Base-by-base conservation (phyloP, 2,329 filamentous ascomycete genomes). In the Akanthomyces uredinophilus region DNA sequence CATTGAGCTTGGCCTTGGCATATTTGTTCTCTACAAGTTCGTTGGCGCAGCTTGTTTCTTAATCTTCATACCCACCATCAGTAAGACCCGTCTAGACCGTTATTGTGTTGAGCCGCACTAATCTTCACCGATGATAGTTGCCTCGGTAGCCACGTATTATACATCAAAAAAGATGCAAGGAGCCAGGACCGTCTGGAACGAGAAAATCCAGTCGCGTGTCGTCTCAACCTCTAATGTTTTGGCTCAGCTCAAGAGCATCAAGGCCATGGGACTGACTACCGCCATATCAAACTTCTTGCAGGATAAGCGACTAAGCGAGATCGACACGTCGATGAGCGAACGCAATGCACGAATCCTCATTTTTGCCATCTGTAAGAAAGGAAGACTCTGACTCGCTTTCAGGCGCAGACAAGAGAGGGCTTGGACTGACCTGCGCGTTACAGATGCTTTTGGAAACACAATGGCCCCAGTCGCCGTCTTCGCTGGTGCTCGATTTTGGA, bases 401-500 rank as follows among this genome's bases (percentile, higher is more conserved):
- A 2, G 39, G 16, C 14, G n/a, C 6, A 18, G 14, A 18, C 14
- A 18, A 27, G 8, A 24, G 22, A 44, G 41, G 5, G 7, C 3
- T 27, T 16, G 20, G 10, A 27, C 55, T 59, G 14, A 59, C 22
- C 2, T 16, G 20, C 4, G 16, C 56, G 20, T 22, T 22, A 18
- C 14, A 61, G 50, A 61, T 32, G 60, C 43, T 11, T 54, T 61
- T 22, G 44, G 51, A 16, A 43, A 41, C 13, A 27, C 39, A 10
- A 55, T 61, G 29, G 43, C 60, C 3, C 60, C 60, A 10, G 60
- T 61, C 4, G 51, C 46, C 16, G 44, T 55, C 14, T 49, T 61
- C n/a, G 60, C 51, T 18, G 60, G 60, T 10, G 60, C 51, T 20
- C 14, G 43, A 24, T 61, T 61, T 20, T 61, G 60, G 60, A 61